Conservation (phyloP, 768 basidiomycete genomes). For the Plicaturopsis crispa region DNA sequence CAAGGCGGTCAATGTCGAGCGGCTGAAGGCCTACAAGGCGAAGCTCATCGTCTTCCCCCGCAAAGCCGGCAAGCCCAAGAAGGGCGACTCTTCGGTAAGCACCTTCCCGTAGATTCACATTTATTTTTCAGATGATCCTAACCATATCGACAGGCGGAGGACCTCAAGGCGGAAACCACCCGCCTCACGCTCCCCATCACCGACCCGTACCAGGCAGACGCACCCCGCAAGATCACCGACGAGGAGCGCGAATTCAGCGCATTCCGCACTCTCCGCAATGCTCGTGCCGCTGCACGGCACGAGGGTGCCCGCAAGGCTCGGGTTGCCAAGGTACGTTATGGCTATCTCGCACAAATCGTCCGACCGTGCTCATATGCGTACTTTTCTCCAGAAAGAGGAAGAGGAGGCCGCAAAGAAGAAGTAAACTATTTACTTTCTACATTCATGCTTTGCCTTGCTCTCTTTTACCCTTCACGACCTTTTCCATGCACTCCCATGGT, state of each 20-base stretch:
- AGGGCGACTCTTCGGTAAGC: slow-evolving; percentile 85
- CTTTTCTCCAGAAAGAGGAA: slow-evolving; percentile 64
- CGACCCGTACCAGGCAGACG: slow-evolving; percentile 58
- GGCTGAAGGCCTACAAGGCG: slow-evolving; percentile 88
- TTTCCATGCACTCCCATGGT: slow-evolving; percentile 15
- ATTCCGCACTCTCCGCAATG: slow-evolving; percentile 79
- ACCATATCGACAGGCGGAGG: slow-evolving; percentile 53
- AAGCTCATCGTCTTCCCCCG: slow-evolving; percentile 95
- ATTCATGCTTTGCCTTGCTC: no score
- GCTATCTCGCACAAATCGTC: not conserved
- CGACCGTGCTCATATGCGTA: slow-evolving; percentile 5
- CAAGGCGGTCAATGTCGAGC: slow-evolving; percentile 89
- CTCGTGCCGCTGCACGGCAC: slow-evolving; percentile 75
- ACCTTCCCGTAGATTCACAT: slow-evolving; percentile 1
- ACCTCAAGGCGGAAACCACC: slow-evolving; percentile 72
- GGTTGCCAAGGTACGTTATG: slow-evolving; percentile 65
- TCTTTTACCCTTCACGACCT: slow-evolving; percentile 8
- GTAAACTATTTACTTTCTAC: slow-evolving; percentile 30
- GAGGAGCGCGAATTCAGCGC: slow-evolving; percentile 89
- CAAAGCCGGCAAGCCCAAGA: slow-evolving; percentile 92
- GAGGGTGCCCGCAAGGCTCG: slow-evolving; percentile 86
- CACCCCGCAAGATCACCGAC: slow-evolving; percentile 86
- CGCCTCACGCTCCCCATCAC: slow-evolving; percentile 64
- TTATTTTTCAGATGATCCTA: slow-evolving; percentile 4
- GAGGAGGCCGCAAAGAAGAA: slow-evolving; percentile 93